Conservation (phyloP, 352 stramenopile genomes). For the Pythium utonaiense region DNA sequence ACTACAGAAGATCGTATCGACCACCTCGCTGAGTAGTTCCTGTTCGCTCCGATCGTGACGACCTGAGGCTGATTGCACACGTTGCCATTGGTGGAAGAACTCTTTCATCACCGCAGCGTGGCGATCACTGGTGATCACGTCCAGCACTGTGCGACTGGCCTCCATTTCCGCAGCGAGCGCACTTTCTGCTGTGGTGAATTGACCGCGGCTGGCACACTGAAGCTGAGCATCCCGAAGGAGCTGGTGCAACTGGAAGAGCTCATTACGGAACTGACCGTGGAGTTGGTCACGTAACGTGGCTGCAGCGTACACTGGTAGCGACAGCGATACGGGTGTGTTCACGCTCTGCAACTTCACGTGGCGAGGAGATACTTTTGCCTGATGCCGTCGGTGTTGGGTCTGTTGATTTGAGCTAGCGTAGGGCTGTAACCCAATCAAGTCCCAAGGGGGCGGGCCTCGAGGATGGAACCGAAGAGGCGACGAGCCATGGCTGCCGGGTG, state of each 20-base stretch:
- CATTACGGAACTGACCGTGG: constrained; percentile 43
- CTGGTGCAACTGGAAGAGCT: constrained; percentile 73
- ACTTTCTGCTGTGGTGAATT: background rate
- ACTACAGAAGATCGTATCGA: constrained; percentile 64
- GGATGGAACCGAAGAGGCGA: constrained; percentile 3
- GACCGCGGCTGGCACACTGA: background rate
- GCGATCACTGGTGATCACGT: constrained; percentile 66
- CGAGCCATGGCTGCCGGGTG: background rate
- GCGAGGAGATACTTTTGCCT: constrained; percentile 24
- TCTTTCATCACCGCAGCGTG: constrained; percentile 54
- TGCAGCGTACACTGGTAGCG: constrained; percentile 14
- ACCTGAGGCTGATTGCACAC: background rate
- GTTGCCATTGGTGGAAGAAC: constrained; percentile 57
- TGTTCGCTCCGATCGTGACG: constrained; percentile 18
- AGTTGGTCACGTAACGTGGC: constrained; percentile 34
- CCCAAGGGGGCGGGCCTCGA: background rate
- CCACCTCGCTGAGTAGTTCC: constrained; percentile 45
- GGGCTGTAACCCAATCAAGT: background rate
- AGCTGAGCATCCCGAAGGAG: constrained; percentile 42
- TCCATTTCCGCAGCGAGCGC: constrained; percentile 1
- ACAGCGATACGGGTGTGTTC: constrained; percentile 3
- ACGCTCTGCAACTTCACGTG: constrained; percentile 36
- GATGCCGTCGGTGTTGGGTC: background rate
- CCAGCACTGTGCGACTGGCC: constrained; percentile 35
- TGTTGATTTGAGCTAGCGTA: background rate